Conservation (phyloP, 305 asterid species). For the Fraxinus sp. region DNA sequence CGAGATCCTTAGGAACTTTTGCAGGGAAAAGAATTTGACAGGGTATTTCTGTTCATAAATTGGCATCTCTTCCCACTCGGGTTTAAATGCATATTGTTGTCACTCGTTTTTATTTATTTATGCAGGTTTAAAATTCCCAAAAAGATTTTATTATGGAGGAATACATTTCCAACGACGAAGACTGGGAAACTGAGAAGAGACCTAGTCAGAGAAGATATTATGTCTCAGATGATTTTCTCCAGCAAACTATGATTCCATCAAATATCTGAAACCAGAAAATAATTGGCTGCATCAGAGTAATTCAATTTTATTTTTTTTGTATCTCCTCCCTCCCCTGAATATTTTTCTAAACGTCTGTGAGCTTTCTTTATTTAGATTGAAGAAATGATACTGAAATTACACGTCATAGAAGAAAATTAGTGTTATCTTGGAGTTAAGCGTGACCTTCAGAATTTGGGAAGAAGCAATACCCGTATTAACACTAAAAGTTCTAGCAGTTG, state of each 20-base stretch:
- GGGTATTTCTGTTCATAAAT: slow-evolving; percentile 40
- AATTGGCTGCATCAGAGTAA: slow-evolving; percentile 3
- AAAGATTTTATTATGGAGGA: slow-evolving; percentile 53
- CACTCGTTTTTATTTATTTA: neutral
- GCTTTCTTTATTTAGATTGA: neutral
- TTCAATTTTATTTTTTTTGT: neutral
- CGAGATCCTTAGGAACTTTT: slow-evolving; percentile 59
- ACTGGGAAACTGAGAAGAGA: slow-evolving; percentile 82
- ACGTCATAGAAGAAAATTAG: neutral
- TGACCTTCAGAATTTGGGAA: neutral
- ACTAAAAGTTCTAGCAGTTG: neutral
- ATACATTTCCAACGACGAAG: slow-evolving; percentile 65
- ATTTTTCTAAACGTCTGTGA: neutral
- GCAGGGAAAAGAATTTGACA: slow-evolving; percentile 57
- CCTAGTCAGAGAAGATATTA: slow-evolving; percentile 50
- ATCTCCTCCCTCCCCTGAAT: neutral
- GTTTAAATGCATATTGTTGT: neutral
- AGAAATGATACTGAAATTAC: neutral
- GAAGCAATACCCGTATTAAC: neutral
- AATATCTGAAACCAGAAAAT: neutral
- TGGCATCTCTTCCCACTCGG: neutral
- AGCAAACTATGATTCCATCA: slow-evolving; percentile 52
- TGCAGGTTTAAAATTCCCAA: slow-evolving; percentile 86
- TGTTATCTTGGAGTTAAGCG: neutral
- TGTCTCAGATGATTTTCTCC: slow-evolving; percentile 40